These are phyloP conservation scores for Capsaspora owczarzaki DNA, from an alignment of 78 protist genomes.

Conservation along the genomic window DNA sequence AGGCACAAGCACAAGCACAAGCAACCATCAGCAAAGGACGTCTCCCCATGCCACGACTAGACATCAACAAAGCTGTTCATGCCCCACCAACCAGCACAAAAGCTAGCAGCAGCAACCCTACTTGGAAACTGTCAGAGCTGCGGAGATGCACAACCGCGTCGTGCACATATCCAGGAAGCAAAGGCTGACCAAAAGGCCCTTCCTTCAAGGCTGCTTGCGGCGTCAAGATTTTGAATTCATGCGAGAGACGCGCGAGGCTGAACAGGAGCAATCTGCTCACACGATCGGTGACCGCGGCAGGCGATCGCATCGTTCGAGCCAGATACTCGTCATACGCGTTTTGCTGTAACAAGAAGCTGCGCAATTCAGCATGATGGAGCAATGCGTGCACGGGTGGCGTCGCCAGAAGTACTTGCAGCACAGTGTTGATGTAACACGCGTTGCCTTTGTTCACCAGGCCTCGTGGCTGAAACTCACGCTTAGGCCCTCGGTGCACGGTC, in stretches of 20 bases:
- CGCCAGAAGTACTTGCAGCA: neutral
- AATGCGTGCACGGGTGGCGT: neutral
- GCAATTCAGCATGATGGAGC: neutral
- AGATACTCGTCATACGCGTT: neutral
- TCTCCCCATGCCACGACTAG: neutral
- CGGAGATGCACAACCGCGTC: too few species aligned
- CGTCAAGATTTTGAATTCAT: neutral
- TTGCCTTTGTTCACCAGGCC: neutral
- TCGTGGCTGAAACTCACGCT: too few species aligned
- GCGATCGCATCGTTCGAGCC: neutral
- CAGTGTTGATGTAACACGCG: neutral
- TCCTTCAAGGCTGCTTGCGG: too few species aligned
- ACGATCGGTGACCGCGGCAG: neutral
- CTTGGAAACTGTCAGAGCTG: too few species aligned
- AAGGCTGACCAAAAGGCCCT: too few species aligned
- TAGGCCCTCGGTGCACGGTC: too few species aligned
- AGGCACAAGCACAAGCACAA: neutral
- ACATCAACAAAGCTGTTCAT: neutral
- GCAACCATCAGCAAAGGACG: neutral
- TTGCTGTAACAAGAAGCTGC: neutral
- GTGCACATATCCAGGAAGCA: too few species aligned
- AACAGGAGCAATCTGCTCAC: neutral
- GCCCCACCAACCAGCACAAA: neutral
- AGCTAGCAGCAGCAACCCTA: too few species aligned
- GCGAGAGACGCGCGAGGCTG: neutral